Evolutionary conservation across 225 moss, liverwort and hornwort genomes (phyloP).

Genomic region (Anthoceros angustus): DNA sequence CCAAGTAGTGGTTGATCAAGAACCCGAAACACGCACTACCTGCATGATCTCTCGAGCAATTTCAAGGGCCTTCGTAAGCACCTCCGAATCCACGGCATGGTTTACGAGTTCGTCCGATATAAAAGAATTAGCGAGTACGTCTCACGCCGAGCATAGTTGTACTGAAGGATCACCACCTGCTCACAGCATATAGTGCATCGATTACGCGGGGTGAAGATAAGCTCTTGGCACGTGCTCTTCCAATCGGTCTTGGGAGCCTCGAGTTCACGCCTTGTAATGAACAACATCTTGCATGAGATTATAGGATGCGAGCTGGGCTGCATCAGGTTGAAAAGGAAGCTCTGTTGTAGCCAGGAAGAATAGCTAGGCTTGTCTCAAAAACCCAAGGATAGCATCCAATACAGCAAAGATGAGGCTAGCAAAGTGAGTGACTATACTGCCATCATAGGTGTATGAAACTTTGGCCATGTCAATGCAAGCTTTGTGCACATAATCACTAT

Average conservation of each 20-base stretch:
- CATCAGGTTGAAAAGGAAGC: too few relatives aligned
- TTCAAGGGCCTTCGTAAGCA: too few relatives aligned
- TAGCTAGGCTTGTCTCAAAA: conserved; percentile 91
- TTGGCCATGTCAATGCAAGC: too few relatives aligned
- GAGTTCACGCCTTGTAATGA: conserved; percentile 64
- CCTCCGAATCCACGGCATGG: conserved; percentile 57
- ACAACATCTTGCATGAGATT: too few relatives aligned
- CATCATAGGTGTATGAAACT: too few relatives aligned
- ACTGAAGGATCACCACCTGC: too few relatives aligned
- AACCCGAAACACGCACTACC: too few relatives aligned
- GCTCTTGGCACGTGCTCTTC: conserved; percentile 85
- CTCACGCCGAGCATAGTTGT: neutral
- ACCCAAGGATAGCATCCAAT: conserved; percentile 75
- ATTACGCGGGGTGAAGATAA: conserved; percentile 83
- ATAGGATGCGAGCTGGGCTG: too few relatives aligned
- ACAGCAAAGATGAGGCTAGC: conserved; percentile 13
- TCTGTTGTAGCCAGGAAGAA: conserved; percentile 47
- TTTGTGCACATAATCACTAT: conserved; percentile 27
- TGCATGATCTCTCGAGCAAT: too few relatives aligned
- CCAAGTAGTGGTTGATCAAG: too few relatives aligned
- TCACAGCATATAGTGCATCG: conserved; percentile 60
- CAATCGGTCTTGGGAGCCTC: conserved; percentile 82
- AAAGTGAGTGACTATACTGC: too few relatives aligned
- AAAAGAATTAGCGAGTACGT: too few relatives aligned
- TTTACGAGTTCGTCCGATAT: conserved; percentile 98